These are phyloP conservation scores for Suillus hirtellus DNA, from an alignment of 768 basidiomycete species.

Conservation along the genomic window DNA sequence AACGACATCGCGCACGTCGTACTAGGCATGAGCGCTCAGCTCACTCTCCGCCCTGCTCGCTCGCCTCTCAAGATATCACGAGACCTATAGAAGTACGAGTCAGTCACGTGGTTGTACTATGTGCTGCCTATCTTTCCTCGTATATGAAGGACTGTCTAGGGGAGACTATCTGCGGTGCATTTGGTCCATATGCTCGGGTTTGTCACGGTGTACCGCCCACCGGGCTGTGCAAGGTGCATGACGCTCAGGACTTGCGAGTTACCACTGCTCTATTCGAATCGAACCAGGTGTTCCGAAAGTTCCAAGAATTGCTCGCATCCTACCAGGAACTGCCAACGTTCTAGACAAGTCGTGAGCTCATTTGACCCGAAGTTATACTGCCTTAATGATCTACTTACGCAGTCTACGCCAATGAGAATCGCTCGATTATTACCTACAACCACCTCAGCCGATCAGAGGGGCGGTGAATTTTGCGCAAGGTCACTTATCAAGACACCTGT, in stretches of 20 bases:
- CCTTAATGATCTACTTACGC: not conserved
- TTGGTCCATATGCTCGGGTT: not conserved
- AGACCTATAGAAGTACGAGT: too few relatives aligned
- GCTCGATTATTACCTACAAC: not conserved
- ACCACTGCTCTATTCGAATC: too few relatives aligned
- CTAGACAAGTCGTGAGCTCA: not conserved
- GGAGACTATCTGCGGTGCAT: too few relatives aligned
- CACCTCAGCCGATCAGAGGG: not conserved
- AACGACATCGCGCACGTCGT: too few relatives aligned
- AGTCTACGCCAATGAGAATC: not conserved
- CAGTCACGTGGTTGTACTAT: not conserved
- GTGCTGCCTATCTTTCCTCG: not conserved
- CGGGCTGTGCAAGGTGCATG: not conserved
- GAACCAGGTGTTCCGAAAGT: not conserved
- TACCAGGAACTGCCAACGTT: not conserved
- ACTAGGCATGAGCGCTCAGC: too few relatives aligned
- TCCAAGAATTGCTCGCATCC: conserved; percentile 1
- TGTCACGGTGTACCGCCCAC: too few relatives aligned
- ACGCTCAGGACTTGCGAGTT: not conserved
- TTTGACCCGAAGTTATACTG: not conserved
- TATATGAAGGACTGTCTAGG: too few relatives aligned
- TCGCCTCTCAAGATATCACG: too few relatives aligned
- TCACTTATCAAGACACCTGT: not conserved
- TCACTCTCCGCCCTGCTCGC: too few relatives aligned
- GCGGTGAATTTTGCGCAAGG: not conserved